Evolutionary conservation across 1,284 basidiomycete species (phyloP).

Genomic region (Malassezia nana): DNA sequence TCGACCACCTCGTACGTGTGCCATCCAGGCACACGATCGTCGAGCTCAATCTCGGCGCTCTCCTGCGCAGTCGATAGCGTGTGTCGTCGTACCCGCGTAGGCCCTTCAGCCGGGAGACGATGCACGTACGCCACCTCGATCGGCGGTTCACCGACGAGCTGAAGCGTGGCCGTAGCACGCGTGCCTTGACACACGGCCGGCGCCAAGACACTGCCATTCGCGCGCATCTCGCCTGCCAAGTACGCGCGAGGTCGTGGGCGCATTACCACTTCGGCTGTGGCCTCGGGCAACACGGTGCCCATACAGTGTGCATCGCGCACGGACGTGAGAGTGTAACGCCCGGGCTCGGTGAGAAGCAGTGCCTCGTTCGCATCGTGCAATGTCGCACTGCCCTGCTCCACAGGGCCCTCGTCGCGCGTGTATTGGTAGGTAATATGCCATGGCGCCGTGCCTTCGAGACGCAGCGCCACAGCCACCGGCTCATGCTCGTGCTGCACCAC

Average conservation of each 20-base stretch:
- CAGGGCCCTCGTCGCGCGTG: conserved; percentile 44
- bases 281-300: conserved; percentile 58
- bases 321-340: conserved; percentile 64
- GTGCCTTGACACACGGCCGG: conserved; percentile 69
- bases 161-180: conserved; percentile 67
- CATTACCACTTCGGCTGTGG: conserved; percentile 64
- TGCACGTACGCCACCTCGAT: conserved; percentile 31
- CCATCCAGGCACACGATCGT: conserved; percentile 65
- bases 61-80: conserved; percentile 76
- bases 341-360: conserved; percentile 61
- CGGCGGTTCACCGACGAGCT: conserved; percentile 58
- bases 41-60: conserved; percentile 70
- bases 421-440: conserved; percentile 60
- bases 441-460: conserved; percentile 39
- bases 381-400: conserved; percentile 49
- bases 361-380: conserved; percentile 62
- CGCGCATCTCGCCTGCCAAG: conserved; percentile 21
- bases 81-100: conserved; percentile 4
- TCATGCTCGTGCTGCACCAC: conserved; percentile 67
- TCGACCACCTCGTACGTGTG: conserved; percentile 81
- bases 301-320: conserved; percentile 74
- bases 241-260: conserved; percentile 58
- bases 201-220: conserved; percentile 52
- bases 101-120: conserved; percentile 16
- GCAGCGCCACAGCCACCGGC: conserved; percentile 51